Evolutionary conservation across 495 filamentous ascomycete genomes (phyloP).

Genomic region (Penicillium simplicissimum): DNA sequence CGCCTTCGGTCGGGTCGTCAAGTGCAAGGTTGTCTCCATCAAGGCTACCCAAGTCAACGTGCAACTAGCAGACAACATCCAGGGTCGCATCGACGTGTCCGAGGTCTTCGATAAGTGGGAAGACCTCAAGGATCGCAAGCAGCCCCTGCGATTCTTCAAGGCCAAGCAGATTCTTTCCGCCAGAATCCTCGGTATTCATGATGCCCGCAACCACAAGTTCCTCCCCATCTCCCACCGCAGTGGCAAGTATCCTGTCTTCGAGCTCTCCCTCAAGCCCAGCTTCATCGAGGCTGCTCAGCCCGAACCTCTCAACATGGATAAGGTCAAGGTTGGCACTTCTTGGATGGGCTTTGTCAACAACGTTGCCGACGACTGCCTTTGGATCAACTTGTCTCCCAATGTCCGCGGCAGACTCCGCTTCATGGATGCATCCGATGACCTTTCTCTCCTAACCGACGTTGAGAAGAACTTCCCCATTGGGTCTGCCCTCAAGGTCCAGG

Average conservation of each 20-base stretch:
- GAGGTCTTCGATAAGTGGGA: conserved; percentile 87
- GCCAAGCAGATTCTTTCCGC: conserved; percentile 69
- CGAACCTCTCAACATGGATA: conserved; percentile 67
- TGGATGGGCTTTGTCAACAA: conserved; percentile 90
- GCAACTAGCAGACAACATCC: conserved; percentile 81
- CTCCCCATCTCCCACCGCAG: conserved; percentile 85
- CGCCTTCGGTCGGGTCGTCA: conserved; percentile 70
- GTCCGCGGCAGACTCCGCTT: conserved; percentile 79
- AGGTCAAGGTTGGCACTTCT: conserved; percentile 66
- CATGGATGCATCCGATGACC: conserved; percentile 83
- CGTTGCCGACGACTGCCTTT: conserved; percentile 69
- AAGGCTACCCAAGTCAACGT: conserved; percentile 93
- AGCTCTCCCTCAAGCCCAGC: conserved; percentile 81
- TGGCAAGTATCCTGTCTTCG: conserved; percentile 75
- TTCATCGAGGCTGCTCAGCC: conserved; percentile 56
- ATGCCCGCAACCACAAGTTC: conserved; percentile 87
- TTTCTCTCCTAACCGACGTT: conserved; percentile 71
- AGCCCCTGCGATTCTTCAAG: conserved; percentile 71
- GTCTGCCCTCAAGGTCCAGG: conserved; percentile 76
- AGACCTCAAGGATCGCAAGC: conserved; percentile 77
- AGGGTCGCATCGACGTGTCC: conserved; percentile 87
- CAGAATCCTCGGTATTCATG: conserved; percentile 81
- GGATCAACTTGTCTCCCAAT: conserved; percentile 90
- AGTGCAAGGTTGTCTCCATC: conserved; percentile 74
- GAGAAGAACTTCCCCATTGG: conserved; percentile 86